These are phyloP conservation scores for Saccharomycopsis sp. DNA, from an alignment of 805 yeast species.

Conservation along the genomic window DNA sequence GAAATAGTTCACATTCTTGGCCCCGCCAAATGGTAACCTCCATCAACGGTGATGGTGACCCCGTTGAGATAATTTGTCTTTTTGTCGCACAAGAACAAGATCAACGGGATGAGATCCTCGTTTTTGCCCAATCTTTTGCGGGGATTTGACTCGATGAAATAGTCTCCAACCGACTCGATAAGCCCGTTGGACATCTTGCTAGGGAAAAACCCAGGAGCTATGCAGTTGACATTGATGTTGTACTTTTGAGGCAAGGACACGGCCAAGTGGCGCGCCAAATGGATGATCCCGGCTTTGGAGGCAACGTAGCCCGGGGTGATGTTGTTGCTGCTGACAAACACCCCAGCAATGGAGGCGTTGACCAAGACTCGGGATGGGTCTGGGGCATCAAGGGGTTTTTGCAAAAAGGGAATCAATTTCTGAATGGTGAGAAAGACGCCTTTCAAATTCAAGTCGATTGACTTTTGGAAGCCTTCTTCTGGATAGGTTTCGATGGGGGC, in stretches of 20 bases:
- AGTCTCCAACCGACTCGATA: conserved; percentile 38
- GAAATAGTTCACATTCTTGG: too few species aligned
- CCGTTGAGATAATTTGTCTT: conserved; percentile 60
- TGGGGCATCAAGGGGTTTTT: conserved; percentile 36
- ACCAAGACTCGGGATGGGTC: conserved; percentile 53
- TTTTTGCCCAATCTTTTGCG: conserved; percentile 52
- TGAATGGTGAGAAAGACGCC: conserved; percentile 64
- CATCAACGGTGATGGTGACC: conserved; percentile 58
- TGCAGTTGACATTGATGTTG: conserved; percentile 57
- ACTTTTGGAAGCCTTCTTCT: conserved; percentile 51
- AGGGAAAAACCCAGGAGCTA: conserved; percentile 75
- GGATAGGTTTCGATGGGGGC: conserved; percentile 53
- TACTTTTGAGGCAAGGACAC: conserved; percentile 50
- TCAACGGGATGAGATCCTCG: conserved; percentile 48
- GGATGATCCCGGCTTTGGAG: conserved; percentile 68
- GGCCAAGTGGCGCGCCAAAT: conserved; percentile 55
- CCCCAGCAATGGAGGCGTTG: conserved; percentile 59
- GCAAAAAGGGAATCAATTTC: conserved; percentile 49
- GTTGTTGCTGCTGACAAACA: conserved; percentile 29
- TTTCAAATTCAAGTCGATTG: conserved; percentile 51
- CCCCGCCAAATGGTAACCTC: conserved; percentile 46
- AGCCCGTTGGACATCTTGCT: conserved; percentile 66
- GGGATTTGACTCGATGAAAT: conserved; percentile 44
- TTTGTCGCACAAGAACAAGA: conserved; percentile 47
- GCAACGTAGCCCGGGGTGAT: conserved; percentile 62